A percentile compares a stretch with the other conserved stretches of the same genome.
Conservation (phyloP, 768 basidiomycete genomes). For the Tephrocybe sp. region DNA sequence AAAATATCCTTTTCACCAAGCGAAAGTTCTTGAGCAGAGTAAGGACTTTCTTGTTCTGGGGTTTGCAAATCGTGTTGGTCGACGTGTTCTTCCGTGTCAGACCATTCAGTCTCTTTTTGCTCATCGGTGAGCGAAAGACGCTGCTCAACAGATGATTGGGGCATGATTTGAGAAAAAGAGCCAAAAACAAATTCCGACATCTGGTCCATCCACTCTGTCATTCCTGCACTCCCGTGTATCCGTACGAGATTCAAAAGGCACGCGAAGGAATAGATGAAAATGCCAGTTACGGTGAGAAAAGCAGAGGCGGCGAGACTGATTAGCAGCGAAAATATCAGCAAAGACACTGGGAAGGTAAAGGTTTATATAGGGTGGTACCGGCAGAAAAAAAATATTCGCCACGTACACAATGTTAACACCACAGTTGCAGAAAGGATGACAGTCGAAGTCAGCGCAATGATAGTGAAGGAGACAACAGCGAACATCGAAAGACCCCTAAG, state of each 20-base stretch:
- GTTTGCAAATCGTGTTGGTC: neutral
- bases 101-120: neutral
- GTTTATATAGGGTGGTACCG: neutral
- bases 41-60: neutral
- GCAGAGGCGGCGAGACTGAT: constrained; percentile 31
- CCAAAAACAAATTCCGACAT: constrained; percentile 17
- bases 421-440: constrained; percentile 30
- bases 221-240: constrained; percentile 28
- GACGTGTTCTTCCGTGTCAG: neutral
- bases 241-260: constrained; percentile 35
- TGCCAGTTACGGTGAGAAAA: constrained; percentile 29
- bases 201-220: constrained; percentile 26
- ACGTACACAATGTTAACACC: constrained; percentile 31
- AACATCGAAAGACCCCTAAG: constrained; percentile 30
- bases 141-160: neutral
- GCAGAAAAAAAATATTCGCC: too few species aligned
- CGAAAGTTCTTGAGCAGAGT: too few species aligned
- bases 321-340: constrained; percentile 20
- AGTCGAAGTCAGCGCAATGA: constrained; percentile 34
- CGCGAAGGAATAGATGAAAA: constrained; percentile 30
- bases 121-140: neutral
- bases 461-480: constrained; percentile 30
- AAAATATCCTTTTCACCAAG: too few species aligned
- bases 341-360: neutral
- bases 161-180: neutral